Conservation (phyloP, 2,329 filamentous ascomycete species). For the Pseudopyricularia javanii region DNA sequence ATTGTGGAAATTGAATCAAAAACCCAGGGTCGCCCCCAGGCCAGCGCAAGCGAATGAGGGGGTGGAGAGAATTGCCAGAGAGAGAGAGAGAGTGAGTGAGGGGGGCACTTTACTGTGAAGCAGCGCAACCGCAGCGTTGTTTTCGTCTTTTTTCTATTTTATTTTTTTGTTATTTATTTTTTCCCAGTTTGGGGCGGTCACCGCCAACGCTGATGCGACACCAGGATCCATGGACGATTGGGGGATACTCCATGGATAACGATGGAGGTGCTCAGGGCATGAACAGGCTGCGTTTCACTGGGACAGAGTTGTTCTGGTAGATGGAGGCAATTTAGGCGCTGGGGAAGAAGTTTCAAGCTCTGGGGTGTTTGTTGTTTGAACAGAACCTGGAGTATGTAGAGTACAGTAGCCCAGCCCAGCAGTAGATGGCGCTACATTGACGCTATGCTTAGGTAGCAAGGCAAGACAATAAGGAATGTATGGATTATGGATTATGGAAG, state of each 20-base stretch:
- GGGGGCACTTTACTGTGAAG: background rate
- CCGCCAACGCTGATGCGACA: background rate
- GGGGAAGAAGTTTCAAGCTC: background rate
- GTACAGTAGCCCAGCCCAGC: too few relatives aligned
- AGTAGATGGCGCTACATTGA: too few relatives aligned
- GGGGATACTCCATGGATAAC: background rate
- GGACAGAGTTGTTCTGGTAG: background rate
- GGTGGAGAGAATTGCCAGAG: too few relatives aligned
- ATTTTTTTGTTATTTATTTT: too few relatives aligned
- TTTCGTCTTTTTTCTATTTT: background rate
- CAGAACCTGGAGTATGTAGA: too few relatives aligned
- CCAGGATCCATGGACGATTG: background rate
- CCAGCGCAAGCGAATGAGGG: too few relatives aligned
- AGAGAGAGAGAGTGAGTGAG: background rate
- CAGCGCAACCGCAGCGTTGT: background rate
- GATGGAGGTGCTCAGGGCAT: background rate
- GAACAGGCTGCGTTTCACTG: background rate
- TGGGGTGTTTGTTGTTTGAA: too few relatives aligned
- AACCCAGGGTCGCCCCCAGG: too few relatives aligned
- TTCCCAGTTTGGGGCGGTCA: background rate
- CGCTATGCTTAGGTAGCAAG: too few relatives aligned
- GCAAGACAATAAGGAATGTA: background rate
- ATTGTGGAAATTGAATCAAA: background rate
- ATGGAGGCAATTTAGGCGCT: background rate
- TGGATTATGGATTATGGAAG: too few relatives aligned